Evolutionary conservation across 2,329 filamentous ascomycete species (phyloP).

Genomic region (Hypocrella siamensis): DNA sequence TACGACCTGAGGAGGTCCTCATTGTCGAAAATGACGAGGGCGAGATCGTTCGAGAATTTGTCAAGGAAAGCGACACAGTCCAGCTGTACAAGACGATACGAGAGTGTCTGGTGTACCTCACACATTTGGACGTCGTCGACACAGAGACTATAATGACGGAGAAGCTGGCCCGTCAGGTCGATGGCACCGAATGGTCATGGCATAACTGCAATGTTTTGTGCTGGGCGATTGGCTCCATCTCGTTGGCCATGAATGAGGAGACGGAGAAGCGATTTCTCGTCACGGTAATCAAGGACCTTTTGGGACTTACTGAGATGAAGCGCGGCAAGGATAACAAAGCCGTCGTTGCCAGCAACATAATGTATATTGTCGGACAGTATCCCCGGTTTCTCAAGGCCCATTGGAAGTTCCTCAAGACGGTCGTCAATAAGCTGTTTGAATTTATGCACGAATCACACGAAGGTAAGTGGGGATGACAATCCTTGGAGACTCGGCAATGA

Average conservation of each 20-base stretch:
- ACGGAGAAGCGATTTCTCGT: slow-evolving; percentile 97
- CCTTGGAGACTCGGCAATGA: no score
- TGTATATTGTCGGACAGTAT: slow-evolving; percentile 99
- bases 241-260: slow-evolving; percentile 97
- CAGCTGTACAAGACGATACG: slow-evolving; percentile 98
- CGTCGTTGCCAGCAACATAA: slow-evolving; percentile 97
- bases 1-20: slow-evolving; percentile 89
- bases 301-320: slow-evolving; percentile 97
- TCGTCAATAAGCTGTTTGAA: slow-evolving; percentile 98
- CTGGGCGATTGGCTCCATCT: slow-evolving; percentile 98
- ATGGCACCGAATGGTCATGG: slow-evolving; percentile 96
- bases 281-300: slow-evolving; percentile 94
- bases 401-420: slow-evolving; percentile 99
- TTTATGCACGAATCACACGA: slow-evolving; percentile 99
- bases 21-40: slow-evolving; percentile 99
- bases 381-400: slow-evolving; percentile 96
- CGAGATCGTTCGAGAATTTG: slow-evolving; percentile 96
- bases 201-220: slow-evolving; percentile 98
- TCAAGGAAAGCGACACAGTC: slow-evolving; percentile 98
- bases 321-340: slow-evolving; percentile 99
- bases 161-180: slow-evolving; percentile 88
- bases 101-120: slow-evolving; percentile 93
- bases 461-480: slow-evolving; percentile 41
- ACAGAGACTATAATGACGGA: slow-evolving; percentile 99
- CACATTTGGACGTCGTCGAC: slow-evolving; percentile 91